Percentiles rank a stretch among this genome's conserved stretches.
These are phyloP conservation scores for Penicillium decumbens DNA, from an alignment of 2,329 filamentous ascomycete species.

Conservation along the genomic window DNA sequence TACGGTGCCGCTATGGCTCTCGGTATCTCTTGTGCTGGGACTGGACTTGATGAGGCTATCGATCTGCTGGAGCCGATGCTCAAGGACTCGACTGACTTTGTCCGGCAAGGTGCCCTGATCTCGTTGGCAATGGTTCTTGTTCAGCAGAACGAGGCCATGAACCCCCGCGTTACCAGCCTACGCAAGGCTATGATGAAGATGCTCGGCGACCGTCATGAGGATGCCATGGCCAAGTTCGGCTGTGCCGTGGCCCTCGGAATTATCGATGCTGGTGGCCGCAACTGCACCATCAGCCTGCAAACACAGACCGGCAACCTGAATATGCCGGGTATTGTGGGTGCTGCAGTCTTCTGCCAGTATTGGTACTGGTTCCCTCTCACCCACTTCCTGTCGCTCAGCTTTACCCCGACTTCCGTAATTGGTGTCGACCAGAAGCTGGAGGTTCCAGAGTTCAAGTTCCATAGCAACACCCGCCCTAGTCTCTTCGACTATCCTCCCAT, in stretches of 20 bases:
- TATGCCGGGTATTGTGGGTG: conserved; percentile 96
- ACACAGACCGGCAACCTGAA: conserved; percentile 98
- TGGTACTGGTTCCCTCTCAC: conserved; percentile 99
- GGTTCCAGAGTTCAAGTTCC: conserved; percentile 89
- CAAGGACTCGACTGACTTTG: conserved; percentile 98
- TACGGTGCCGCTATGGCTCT: conserved; percentile 98
- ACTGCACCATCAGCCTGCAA: conserved; percentile 96
- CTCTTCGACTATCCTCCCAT: conserved; percentile 98
- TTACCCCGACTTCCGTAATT: conserved; percentile 95
- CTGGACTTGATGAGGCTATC: conserved; percentile 90
- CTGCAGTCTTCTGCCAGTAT: conserved; percentile 98
- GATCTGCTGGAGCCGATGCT: conserved; percentile 98
- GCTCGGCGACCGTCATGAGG: conserved; percentile 88
- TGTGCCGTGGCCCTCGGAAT: conserved; percentile 91
- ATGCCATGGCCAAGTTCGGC: conserved; percentile 99
- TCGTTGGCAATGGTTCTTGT: conserved; percentile 96
- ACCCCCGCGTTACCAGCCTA: conserved; percentile 86
- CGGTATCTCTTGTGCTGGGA: conserved; percentile 95
- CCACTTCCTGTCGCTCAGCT: conserved; percentile 92
- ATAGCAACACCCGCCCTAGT: conserved; percentile 89
- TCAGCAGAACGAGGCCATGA: conserved; percentile 99
- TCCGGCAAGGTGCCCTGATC: conserved; percentile 92
- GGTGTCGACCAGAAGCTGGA: conserved; percentile 90
- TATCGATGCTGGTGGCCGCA: conserved; percentile 94
- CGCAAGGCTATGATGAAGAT: conserved; percentile 94